Base-by-base conservation (phyloP, 129 eudicot genomes). In the Arctium lappa region DNA sequence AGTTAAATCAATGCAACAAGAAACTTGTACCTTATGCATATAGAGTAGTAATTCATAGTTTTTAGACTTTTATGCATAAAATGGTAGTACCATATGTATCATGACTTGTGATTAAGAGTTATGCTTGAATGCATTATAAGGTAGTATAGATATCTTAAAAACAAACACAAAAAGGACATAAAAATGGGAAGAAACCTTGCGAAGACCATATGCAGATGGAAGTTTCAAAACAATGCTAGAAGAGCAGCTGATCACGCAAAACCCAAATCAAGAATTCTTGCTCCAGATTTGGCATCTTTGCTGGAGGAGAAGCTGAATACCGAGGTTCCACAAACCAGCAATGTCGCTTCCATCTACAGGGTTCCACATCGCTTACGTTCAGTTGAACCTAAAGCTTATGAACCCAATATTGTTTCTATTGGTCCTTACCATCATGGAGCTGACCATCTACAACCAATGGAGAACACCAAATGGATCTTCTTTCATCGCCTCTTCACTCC, bases 351-450 rank as follows among this genome's bases (percentile, higher is more conserved):
- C 34, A 81, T 86, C 69, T 82, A 86, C 76, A 77, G 37, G 40
- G 86, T 86, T 10, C 83, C 88, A 40, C 70, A 36, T 46, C 33
- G 33, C 56, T 42, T 74, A 72, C 50, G 80, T 34, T 18, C 77
- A 15, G 77, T 80, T 50, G 83, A 80, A 77, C 75, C 80, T 69
- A 76, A 81, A 32, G 88, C 87, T 16, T 87, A 84, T 4, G 85
- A 68, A 32, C 88, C 88, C 18, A 84, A 66, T 81, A 87, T 84
- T 5, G 72, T 87, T 12, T 84, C 90, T 0, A 73, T 87, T 15
- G 88, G 90, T n/a, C 90, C 87, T 27, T 87, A 87, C 78, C 86
- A 80, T 80, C 88, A 80, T 13, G 85, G 88, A 13, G 62, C 76
- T 30, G 2, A 60, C 2, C 80, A 22, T 18, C 38, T 84, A 11